phyloP scores from a whole-genome alignment of 2,329 filamentous ascomycete genomes.

The Cercospora sojina region DNA sequence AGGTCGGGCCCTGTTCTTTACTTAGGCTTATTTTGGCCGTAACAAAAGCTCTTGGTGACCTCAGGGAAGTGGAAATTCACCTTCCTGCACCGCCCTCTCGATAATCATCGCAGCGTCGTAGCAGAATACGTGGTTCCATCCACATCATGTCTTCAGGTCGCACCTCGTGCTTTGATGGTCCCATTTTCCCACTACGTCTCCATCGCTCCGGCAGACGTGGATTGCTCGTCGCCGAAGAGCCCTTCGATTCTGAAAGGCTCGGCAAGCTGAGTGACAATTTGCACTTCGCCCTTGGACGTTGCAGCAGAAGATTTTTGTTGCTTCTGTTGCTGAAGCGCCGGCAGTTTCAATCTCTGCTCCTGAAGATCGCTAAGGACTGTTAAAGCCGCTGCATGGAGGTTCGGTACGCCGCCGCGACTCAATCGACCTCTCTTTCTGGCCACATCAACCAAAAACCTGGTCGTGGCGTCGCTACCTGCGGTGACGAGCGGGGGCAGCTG shows the following conservation, averaged over 20 bases:
- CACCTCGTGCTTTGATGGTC: neutral
- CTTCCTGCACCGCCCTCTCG: neutral
- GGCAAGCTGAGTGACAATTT: conserved; percentile 90
- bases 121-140: neutral
- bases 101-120: neutral
- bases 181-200: neutral
- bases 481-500: conserved; percentile 74
- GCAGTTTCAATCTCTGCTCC: conserved; percentile 72
- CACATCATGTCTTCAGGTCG: neutral
- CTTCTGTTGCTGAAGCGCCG: conserved; percentile 38
- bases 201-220: conserved; percentile 34
- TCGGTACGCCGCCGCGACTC: conserved; percentile 85
- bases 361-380: conserved; percentile 96
- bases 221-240: conserved; percentile 70
- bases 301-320: conserved; percentile 34
- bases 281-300: conserved; percentile 64
- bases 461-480: conserved; percentile 71
- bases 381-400: conserved; percentile 82
- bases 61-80: neutral
- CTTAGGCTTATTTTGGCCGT: neutral
- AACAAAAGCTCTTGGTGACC: neutral
- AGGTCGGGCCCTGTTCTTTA: neutral
- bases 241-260: conserved; percentile 94
- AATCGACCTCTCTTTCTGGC: conserved; percentile 88
- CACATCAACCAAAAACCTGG: conserved; percentile 91